Conservation (phyloP, 371 early-diverging fungal genomes). For the Catenaria anguillulae region DNA sequence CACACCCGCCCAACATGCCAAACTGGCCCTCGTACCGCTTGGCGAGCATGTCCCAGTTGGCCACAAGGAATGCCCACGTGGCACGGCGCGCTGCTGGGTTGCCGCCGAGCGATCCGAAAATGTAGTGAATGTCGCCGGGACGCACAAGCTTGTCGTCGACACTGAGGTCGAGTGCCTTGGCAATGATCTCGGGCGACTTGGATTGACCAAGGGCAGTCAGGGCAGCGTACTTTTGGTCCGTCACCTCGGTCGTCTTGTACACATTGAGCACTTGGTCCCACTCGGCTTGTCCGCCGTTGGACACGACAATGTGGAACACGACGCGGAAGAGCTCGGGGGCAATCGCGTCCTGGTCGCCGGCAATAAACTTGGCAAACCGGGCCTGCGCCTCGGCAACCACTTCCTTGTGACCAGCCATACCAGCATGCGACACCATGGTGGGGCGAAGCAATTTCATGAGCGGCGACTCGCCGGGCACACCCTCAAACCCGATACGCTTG, state of each 20-base stretch:
- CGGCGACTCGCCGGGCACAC: slow-evolving; percentile 19
- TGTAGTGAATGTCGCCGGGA: slow-evolving; percentile 63
- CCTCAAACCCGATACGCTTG: slow-evolving; percentile 24
- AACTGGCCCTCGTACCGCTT: slow-evolving; percentile 56
- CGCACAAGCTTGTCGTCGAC: slow-evolving; percentile 53
- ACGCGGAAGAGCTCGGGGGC: slow-evolving; percentile 66
- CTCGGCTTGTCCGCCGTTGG: slow-evolving; percentile 49
- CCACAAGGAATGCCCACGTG: slow-evolving; percentile 60
- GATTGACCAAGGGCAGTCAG: slow-evolving; percentile 57
- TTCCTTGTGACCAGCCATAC: slow-evolving; percentile 24
- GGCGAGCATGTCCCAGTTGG: slow-evolving; percentile 48
- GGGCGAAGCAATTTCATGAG: slow-evolving; percentile 26
- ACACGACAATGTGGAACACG: slow-evolving; percentile 55
- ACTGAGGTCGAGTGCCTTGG: slow-evolving; percentile 43
- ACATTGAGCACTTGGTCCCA: slow-evolving; percentile 58
- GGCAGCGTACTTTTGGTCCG: slow-evolving; percentile 62
- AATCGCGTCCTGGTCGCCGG: slow-evolving; percentile 35
- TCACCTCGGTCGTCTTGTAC: slow-evolving; percentile 43
- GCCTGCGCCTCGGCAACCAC: slow-evolving; percentile 38
- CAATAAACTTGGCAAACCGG: slow-evolving; percentile 41
- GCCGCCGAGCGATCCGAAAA: slow-evolving; percentile 32
- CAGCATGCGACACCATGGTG: slow-evolving; percentile 32
- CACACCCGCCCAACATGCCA: slow-evolving; percentile 53
- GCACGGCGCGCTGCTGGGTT: slow-evolving; percentile 44
- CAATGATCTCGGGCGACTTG: slow-evolving; percentile 37